Evolutionary conservation across 75 land plant species (phyloP), one percentile per base, ranked within the genome.

Genomic region (Pseudotsuga menziesii): DNA sequence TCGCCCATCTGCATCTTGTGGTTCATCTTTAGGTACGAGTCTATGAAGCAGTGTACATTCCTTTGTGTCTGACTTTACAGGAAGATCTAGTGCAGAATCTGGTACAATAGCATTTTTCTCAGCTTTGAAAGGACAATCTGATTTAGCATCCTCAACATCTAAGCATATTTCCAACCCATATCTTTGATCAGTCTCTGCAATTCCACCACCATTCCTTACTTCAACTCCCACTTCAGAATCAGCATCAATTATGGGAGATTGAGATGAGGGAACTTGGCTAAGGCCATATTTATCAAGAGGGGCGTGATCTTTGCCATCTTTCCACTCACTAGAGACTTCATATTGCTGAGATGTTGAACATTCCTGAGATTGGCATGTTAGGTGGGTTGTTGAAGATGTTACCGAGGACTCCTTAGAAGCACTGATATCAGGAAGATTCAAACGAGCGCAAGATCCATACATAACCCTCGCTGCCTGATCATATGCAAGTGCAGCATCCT

Each of bases 401-500:
- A 69, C 44, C 7, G 83, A 52, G 54, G 83, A 66, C 3, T 71
- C 52, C 52, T 80, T 78, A 19, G 58, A 62, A 20, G 41, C 41
- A 48, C 61, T 57, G 58, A 26, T 32, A 56, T 83, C 84, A 4
- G 80, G 86, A 60, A 91, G 61, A 36, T 91, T 91, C 12, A 91
- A 83, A 17, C 89, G 91, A 5, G 93, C 93, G 69, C 36, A 73
- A 2, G 85, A 57, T 23, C 91, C 93, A 76, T 91, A 91, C 86
- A 90, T 78, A 6, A 84, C 81, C 77, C 73, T 84, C 2, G 91
- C 91, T n/a, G 91, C 91, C 57, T 80, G 78, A 66, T 89, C 91
- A 77, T 89, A 89, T 7, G 91, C 86, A 36, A 78, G 56, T 7
- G 91, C 91, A 72, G 91, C 91, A 13, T 89, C 89, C 8, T 76